A percentile compares a stretch with the other conserved stretches of the same genome.
phyloP scores from a whole-genome alignment of 2,329 filamentous ascomycete genomes.

The Talaromyces sp. region DNA sequence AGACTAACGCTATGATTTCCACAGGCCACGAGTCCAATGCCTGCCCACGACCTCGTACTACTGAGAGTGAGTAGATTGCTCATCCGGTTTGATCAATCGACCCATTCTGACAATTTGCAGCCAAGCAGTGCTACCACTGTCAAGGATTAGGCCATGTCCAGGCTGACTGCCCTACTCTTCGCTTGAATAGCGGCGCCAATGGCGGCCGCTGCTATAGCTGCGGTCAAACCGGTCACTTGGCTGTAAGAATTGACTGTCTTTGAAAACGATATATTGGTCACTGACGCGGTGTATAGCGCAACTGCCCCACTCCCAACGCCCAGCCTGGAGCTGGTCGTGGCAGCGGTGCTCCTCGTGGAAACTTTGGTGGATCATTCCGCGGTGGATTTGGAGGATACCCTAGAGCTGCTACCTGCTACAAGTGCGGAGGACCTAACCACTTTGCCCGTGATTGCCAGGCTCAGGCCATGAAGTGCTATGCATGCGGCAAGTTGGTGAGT shows the following conservation, averaged over 20 bases:
- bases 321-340: slow-evolving; percentile 60
- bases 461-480: slow-evolving; percentile 98
- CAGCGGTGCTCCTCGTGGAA: slow-evolving; percentile 66
- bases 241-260: too few species aligned
- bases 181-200: slow-evolving; percentile 75
- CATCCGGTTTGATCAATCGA: not conserved
- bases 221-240: slow-evolving; percentile 87
- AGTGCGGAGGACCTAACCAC: slow-evolving; percentile 85
- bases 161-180: slow-evolving; percentile 95
- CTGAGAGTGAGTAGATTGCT: slow-evolving; percentile 64
- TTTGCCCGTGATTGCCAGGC: slow-evolving; percentile 98
- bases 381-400: slow-evolving; percentile 65
- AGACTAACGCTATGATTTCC: slow-evolving; percentile 6
- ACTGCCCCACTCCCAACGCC: slow-evolving; percentile 74
- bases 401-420: slow-evolving; percentile 65
- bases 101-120: slow-evolving; percentile 41
- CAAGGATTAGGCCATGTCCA: slow-evolving; percentile 97
- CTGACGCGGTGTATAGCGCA: slow-evolving; percentile 55
- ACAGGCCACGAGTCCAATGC: slow-evolving; percentile 92
- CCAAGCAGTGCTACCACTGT: slow-evolving; percentile 99
- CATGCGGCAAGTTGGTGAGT: slow-evolving; percentile 78
- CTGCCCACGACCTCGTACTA: slow-evolving; percentile 93
- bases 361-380: slow-evolving; percentile 61
- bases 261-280: too few species aligned
- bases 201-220: slow-evolving; percentile 96